Conservation (phyloP, 2,329 filamentous ascomycete species). For the Xylariales sp. region DNA sequence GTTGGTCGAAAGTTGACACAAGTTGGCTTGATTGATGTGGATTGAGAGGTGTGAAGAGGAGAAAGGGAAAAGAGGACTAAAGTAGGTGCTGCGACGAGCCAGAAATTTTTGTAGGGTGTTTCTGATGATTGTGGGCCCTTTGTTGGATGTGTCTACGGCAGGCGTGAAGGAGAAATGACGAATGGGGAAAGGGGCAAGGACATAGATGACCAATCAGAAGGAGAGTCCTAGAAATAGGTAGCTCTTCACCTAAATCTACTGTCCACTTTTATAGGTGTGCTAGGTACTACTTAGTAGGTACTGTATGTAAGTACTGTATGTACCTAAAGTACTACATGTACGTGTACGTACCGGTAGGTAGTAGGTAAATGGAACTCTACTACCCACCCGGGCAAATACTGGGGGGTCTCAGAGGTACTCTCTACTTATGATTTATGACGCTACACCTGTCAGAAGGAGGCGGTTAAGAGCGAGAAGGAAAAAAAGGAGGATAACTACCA, state of each 20-base stretch:
- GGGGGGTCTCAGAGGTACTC: too few relatives aligned
- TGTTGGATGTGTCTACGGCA: constrained; percentile 44
- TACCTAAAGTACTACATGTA: too few relatives aligned
- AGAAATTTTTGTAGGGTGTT: constrained; percentile 53
- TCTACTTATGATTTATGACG: background rate
- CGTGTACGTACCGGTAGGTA: background rate
- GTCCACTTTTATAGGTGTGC: constrained; percentile 3
- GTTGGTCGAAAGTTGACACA: constrained; percentile 52
- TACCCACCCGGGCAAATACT: background rate
- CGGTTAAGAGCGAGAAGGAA: background rate
- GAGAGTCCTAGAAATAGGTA: constrained; percentile 22
- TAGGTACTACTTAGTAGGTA: too few relatives aligned
- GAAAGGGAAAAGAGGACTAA: constrained; percentile 48
- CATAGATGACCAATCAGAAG: constrained; percentile 42
- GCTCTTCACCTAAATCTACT: constrained; percentile 11
- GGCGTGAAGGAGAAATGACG: constrained; percentile 38
- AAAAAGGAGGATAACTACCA: background rate
- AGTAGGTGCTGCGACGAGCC: constrained; percentile 48
- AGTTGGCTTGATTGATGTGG: constrained; percentile 55
- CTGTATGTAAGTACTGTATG: too few relatives aligned
- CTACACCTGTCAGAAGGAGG: constrained; percentile 12
- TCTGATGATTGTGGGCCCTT: constrained; percentile 49
- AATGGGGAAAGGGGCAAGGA: constrained; percentile 38
- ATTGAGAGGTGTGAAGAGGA: constrained; percentile 54
- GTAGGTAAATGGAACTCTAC: constrained; percentile 8